These are phyloP conservation scores for Hemerocallis citrina DNA, from an alignment of 106 monocot genomes.

Conservation along the genomic window DNA sequence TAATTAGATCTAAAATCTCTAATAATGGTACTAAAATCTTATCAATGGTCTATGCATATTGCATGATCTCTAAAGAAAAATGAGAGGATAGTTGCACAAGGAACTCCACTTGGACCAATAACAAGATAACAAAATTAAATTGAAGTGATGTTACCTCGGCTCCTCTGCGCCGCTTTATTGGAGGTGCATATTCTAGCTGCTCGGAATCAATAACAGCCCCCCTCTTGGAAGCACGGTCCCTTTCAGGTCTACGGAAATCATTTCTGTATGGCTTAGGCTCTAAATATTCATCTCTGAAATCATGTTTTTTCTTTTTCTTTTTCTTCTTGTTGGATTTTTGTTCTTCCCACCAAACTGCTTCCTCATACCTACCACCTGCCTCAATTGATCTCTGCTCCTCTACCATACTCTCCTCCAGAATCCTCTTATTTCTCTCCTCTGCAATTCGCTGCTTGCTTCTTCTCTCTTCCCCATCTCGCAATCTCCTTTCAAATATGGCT, in stretches of 20 bases:
- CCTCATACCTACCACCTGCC: constrained; percentile 40
- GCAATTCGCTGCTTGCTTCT: constrained; percentile 30
- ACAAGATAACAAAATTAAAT: background rate
- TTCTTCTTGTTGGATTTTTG: constrained; percentile 42
- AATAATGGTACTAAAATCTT: background rate
- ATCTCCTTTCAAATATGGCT: constrained; percentile 21
- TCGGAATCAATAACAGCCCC: constrained; percentile 41
- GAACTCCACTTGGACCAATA: background rate
- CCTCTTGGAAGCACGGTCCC: constrained; percentile 63
- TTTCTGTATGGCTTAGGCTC: constrained; percentile 57
- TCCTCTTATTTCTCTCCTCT: constrained; percentile 29
- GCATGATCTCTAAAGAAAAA: background rate
- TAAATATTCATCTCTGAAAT: constrained; percentile 69
- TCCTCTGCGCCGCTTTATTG: constrained; percentile 72
- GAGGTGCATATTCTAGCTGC: constrained; percentile 42
- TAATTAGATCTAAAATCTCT: background rate
- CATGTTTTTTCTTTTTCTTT: constrained; percentile 67
- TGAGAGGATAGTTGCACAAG: background rate
- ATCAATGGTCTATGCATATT: too few relatives aligned
- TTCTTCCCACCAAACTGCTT: constrained; percentile 32
- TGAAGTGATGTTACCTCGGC: constrained; percentile 58
- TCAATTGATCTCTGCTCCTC: constrained; percentile 41
- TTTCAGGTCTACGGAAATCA: constrained; percentile 65
- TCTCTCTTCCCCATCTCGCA: constrained; percentile 32
- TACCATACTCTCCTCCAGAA: constrained; percentile 33